Base-by-base conservation (phyloP, 2,329 filamentous ascomycete species). In the Coniochaeta hoffmannii region DNA sequence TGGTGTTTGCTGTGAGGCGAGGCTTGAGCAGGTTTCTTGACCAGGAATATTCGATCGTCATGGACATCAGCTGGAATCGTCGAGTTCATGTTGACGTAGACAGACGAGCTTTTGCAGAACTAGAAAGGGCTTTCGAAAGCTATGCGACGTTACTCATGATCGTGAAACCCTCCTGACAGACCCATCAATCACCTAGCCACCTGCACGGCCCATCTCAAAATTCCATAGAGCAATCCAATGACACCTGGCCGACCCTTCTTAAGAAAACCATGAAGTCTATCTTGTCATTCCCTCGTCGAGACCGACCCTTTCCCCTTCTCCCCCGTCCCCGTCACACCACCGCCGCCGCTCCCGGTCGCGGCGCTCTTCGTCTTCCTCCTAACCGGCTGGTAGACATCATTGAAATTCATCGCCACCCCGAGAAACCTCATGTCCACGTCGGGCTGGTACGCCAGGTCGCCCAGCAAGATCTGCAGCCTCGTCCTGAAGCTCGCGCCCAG, bases 331-430 rank as follows among this genome's bases (percentile, higher is more conserved):
- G 26, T 8, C 28, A 41, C 56, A 15, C 53, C 44, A 22, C 62
- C 59, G 64, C 53, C 11, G 35, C n/a, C n/a, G n/a, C n/a, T n/a
- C n/a, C n/a, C n/a, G n/a, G n/a, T n/a, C n/a, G n/a, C n/a, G n/a
- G n/a, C n/a, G n/a, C n/a, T 54, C 69, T 75, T 78, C 57, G 79
- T 73, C 72, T 85, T 85, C 68, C 86, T 81, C 64, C 85, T 79
- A 46, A 86, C 82, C 14, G 90, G 89, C 71, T 89, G 83, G 71
- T 97, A 97, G 26, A 96, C 89, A 68, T 97, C 93, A 71, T 99
- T 99, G 72, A 97, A 99, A 73, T 97, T 99, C 90, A 99, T 97
- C 38, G 94, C 89, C 50, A 97, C 91, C 36, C 90, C 94, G 61
- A 99, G 74, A 76, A 97, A 97, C 55, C 93, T 81, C 85, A 99